Evolutionary conservation across 75 land plant species (phyloP).

Genomic region (Azolla pinnata): DNA sequence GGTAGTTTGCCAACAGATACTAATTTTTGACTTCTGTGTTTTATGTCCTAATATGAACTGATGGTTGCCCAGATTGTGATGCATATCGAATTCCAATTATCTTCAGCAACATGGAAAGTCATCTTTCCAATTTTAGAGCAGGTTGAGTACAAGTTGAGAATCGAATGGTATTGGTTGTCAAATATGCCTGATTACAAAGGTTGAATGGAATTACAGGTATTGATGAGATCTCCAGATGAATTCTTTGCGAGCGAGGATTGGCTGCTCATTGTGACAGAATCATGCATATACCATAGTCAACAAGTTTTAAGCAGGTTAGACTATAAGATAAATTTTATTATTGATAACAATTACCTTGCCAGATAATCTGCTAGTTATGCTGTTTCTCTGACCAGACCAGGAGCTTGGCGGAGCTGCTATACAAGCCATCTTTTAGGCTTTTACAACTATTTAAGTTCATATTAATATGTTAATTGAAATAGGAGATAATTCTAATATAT

Average conservation of each 20-base stretch:
- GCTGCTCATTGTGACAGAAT: conserved; percentile 31
- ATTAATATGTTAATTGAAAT: not conserved
- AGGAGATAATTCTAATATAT: not conserved
- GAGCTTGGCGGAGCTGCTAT: too few species aligned
- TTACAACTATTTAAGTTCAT: not conserved
- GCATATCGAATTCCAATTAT: not conserved
- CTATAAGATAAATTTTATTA: not conserved
- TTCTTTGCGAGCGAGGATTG: conserved; percentile 46
- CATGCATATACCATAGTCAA: conserved; percentile 45
- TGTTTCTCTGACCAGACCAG: too few species aligned
- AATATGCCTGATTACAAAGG: not conserved
- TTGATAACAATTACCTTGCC: not conserved
- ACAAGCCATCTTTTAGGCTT: too few species aligned
- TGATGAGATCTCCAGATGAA: conserved; percentile 44
- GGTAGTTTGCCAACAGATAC: not conserved
- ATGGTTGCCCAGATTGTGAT: not conserved
- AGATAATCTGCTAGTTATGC: not conserved
- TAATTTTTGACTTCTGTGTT: not conserved
- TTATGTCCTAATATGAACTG: too few species aligned
- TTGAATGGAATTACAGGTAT: conserved; percentile 34
- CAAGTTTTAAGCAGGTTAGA: conserved; percentile 34
- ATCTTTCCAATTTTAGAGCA: not conserved
- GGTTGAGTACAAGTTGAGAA: not conserved
- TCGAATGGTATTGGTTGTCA: too few species aligned
- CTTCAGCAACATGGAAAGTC: not conserved